Evolutionary conservation across 2,329 filamentous ascomycete species (phyloP).

Genomic region (Fusarium coicis): DNA sequence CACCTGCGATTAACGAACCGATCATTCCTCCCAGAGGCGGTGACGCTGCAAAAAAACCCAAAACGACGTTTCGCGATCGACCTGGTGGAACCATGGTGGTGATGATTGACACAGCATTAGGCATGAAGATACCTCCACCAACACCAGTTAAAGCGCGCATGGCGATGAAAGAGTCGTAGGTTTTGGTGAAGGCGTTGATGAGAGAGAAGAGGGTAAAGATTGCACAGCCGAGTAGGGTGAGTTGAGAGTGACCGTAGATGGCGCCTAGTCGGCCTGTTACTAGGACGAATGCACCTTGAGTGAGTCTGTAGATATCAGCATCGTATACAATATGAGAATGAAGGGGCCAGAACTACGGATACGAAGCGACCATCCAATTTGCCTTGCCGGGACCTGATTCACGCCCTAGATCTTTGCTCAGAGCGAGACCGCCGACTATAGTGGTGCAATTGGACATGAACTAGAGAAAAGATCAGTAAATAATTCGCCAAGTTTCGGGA

Average conservation of each 20-base stretch:
- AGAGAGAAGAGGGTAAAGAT: constrained; percentile 57
- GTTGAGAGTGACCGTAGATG: constrained; percentile 62
- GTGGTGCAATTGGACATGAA: constrained; percentile 12
- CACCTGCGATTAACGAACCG: background rate
- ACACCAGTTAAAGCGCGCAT: constrained; percentile 58
- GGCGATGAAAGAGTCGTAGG: constrained; percentile 55
- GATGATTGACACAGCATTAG: constrained; percentile 63
- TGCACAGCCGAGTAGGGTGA: constrained; percentile 54
- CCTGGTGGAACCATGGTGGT: constrained; percentile 60
- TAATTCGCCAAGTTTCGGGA: rapidly evolving
- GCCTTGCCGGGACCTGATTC: constrained; percentile 13
- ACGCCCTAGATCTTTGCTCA: constrained; percentile 11
- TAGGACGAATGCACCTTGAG: constrained; percentile 64
- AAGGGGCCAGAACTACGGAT: background rate
- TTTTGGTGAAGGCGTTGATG: constrained; percentile 55
- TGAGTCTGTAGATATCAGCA: constrained; percentile 49
- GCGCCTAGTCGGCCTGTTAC: constrained; percentile 63
- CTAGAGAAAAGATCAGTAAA: background rate
- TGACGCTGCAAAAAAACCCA: constrained; percentile 33
- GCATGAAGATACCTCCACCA: constrained; percentile 62
- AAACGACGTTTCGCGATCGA: constrained; percentile 37
- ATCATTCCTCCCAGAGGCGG: constrained; percentile 53
- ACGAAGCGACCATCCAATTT: constrained; percentile 22
- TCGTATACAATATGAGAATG: rapidly evolving
- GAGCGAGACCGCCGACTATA: constrained; percentile 1